Base-by-base conservation (phyloP, 192 early-diverging fungal genomes). In the Irineochytrium annulatum region DNA sequence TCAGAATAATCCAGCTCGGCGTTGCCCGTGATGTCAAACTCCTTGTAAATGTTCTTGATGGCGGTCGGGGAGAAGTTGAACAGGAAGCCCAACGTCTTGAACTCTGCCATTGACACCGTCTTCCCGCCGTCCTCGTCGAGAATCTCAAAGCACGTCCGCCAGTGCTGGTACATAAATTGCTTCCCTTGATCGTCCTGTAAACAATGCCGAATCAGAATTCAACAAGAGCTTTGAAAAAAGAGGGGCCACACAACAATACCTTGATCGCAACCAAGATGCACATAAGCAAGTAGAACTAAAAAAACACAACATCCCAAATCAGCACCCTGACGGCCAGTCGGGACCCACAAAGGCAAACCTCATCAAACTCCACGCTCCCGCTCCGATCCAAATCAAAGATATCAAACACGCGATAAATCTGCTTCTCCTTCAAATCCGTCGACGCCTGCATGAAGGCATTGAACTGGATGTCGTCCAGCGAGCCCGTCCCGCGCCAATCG, bases 131-230 rank as follows among this genome's bases (percentile, higher is more conserved):
- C 76, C 43, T 73, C 76, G 44, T 78, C 76, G 4, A 78, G 62
- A 53, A 78, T 60, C 35, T 78, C 76, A 51, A 78, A 78, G 34
- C 76, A 78, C 3, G 76, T 78, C 49, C 69, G 19, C 76, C 76
- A 78, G 49, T 78, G 70, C 37, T 67, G 62, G 51, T 67, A 78
- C 75, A 78, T 70, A 41, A 78, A 78, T 20, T 71, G 60, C 51
- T 78, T 78, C 41, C 55, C 70, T 60, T 65, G 56, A 30, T 58
- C 51, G 56, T 77, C 71, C 65, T 76, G 30, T 52, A 32, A 27
- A 24, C 14, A 16, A n/a, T n/a, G n/a, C n/a, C 26, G 8, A 49
- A 49, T 6, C 6, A 49, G 26, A 49, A 49, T 8, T n/a, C 11
- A 34, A 32, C 26, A 26, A 55, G 26, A 8, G 33, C n/a, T 34